phyloP scores from a whole-genome alignment of 306 rosid genomes.

The Arachis hypogaea region DNA sequence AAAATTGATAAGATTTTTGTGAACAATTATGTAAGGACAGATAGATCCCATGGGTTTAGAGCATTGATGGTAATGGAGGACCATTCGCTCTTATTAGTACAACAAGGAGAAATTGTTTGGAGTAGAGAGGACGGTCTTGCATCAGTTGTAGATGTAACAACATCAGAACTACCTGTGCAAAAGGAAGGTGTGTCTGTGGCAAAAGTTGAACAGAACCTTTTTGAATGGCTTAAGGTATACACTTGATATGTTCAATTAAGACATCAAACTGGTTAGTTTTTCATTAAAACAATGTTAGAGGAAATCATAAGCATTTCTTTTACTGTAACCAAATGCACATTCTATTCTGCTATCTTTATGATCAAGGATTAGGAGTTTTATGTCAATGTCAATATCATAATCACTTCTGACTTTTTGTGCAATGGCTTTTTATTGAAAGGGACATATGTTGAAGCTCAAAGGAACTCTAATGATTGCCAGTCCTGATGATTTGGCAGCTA shows the following conservation, averaged over 20 bases:
- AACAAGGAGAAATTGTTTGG: slow-evolving; percentile 98
- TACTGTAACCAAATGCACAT: neutral
- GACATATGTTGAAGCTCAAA: slow-evolving; percentile 90
- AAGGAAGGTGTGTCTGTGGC: slow-evolving; percentile 87
- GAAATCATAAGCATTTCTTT: neutral
- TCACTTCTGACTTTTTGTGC: slow-evolving; percentile 38
- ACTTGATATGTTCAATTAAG: slow-evolving; percentile 25
- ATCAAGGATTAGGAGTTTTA: slow-evolving; percentile 28
- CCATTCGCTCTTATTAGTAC: slow-evolving; percentile 85
- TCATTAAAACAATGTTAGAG: neutral
- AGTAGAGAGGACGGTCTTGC: slow-evolving; percentile 98
- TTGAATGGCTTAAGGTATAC: slow-evolving; percentile 94
- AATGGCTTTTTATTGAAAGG: slow-evolving; percentile 59
- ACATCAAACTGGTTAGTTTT: slow-evolving; percentile 9
- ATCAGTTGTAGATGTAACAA: slow-evolving; percentile 78
- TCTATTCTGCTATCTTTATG: slow-evolving; percentile 18
- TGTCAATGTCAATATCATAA: slow-evolving; percentile 20
- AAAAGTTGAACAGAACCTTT: slow-evolving; percentile 91
- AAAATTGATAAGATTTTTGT: slow-evolving; percentile 71
- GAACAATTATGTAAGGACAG: slow-evolving; percentile 83
- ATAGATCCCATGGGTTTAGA: slow-evolving; percentile 89
- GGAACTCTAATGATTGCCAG: slow-evolving; percentile 96
- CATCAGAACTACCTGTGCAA: slow-evolving; percentile 88
- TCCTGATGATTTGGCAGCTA: slow-evolving; percentile 81
- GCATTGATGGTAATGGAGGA: slow-evolving; percentile 95